These are phyloP conservation scores for Lupinus albus DNA, from an alignment of 306 rosid species.

Conservation along the genomic window DNA sequence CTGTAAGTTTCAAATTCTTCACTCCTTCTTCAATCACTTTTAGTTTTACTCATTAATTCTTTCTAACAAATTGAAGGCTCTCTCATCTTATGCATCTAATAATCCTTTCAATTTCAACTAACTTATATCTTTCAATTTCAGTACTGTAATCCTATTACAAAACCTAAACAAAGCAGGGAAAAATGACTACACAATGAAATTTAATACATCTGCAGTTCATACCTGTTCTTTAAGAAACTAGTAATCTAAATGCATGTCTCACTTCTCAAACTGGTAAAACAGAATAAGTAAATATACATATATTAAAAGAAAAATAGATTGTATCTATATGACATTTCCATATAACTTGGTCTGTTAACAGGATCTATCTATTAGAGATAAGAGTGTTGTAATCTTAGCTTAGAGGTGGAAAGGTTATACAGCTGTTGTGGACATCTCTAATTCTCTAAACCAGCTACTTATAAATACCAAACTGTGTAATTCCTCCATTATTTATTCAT, in stretches of 20 bases:
- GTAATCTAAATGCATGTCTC: not conserved
- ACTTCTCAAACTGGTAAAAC: not conserved
- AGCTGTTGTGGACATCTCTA: no score
- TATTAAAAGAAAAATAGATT: not conserved
- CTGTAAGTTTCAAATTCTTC: constrained; percentile 35
- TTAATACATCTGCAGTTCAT: not conserved
- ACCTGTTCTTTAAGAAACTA: not conserved
- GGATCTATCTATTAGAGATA: no score
- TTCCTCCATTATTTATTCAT: no score
- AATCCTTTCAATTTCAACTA: constrained; percentile 16
- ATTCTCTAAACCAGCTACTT: no score
- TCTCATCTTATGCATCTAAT: constrained; percentile 3
- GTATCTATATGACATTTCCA: not conserved
- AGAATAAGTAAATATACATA: not conserved
- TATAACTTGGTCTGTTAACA: not conserved
- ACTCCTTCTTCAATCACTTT: not conserved
- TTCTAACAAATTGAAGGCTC: not conserved
- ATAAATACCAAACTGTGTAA: no score
- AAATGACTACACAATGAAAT: not conserved
- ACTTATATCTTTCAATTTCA: not conserved
- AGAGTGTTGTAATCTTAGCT: no score
- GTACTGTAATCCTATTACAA: not conserved
- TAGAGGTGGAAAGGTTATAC: no score
- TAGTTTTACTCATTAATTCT: not conserved
- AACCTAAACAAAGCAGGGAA: not conserved